phyloP scores from a whole-genome alignment of 139 green algal species.

The Chlamydomonas sp. region DNA sequence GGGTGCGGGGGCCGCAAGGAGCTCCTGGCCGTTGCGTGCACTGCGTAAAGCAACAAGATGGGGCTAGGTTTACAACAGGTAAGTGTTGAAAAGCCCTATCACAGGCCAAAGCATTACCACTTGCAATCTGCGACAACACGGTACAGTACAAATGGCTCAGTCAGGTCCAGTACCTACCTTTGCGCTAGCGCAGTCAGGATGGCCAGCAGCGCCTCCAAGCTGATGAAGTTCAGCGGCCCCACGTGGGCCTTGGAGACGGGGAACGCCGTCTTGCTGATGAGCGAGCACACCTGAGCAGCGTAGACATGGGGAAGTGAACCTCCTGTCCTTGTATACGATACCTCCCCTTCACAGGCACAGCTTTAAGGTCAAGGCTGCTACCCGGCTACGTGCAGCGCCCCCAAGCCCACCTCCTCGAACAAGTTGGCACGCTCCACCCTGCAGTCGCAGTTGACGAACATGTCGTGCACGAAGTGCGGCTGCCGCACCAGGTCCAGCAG shows the following conservation, averaged over 20 bases:
- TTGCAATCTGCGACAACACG: no score
- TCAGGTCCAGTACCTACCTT: neutral
- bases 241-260: constrained; percentile 72
- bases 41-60: neutral
- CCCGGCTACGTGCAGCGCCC: neutral
- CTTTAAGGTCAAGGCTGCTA: no score
- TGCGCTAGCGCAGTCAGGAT: constrained; percentile 75
- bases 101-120: no score
- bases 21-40: constrained; percentile 22
- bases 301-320: constrained; percentile 44
- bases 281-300: constrained; percentile 54
- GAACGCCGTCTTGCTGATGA: constrained; percentile 83
- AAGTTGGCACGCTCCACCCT: constrained; percentile 75
- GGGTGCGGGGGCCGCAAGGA: constrained; percentile 30
- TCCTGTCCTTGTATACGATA: no score
- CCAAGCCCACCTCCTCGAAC: constrained; percentile 69
- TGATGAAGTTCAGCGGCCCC: constrained; percentile 80
- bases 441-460: constrained; percentile 95
- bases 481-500: constrained; percentile 93
- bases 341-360: no score
- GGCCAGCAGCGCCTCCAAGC: constrained; percentile 89
- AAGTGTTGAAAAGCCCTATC: no score
- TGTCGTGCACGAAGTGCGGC: constrained; percentile 85
- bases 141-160: no score
- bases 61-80: no score